Evolutionary conservation across 2,329 filamentous ascomycete genomes (phyloP).

Genomic region (Colletotrichum sp.): DNA sequence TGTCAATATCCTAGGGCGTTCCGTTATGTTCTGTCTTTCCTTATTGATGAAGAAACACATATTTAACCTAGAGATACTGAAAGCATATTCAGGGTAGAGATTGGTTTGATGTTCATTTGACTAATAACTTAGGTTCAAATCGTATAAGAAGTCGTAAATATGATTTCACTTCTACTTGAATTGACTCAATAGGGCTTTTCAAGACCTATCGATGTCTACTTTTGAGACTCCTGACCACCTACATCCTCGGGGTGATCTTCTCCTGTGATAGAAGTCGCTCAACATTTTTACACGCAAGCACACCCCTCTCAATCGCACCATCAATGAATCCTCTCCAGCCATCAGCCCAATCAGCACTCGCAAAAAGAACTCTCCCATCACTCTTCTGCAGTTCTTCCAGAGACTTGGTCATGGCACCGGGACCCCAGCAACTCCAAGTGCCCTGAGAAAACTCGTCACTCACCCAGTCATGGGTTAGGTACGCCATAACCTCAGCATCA

Average conservation of each 20-base stretch:
- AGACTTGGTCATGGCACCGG: neutral
- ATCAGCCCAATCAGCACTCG: neutral
- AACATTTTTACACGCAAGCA: neutral
- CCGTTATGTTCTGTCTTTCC: too few species aligned
- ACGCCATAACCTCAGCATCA: neutral
- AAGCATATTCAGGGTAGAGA: rapidly evolving
- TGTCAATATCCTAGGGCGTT: too few species aligned
- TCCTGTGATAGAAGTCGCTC: neutral
- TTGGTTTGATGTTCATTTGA: rapidly evolving
- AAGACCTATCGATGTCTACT: rapidly evolving
- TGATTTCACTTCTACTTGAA: rapidly evolving
- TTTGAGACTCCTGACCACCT: rapidly evolving
- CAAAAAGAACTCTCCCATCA: neutral
- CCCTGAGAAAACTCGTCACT: neutral
- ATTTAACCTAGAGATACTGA: too few species aligned
- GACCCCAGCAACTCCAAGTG: neutral
- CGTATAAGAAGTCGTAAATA: rapidly evolving
- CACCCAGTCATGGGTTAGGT: neutral
- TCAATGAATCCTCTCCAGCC: neutral
- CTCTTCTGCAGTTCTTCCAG: neutral
- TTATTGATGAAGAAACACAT: too few species aligned
- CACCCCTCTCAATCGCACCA: neutral
- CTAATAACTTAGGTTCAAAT: rapidly evolving
- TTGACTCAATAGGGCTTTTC: rapidly evolving
- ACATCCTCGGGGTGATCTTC: neutral